Evolutionary conservation across 805 yeast genomes (phyloP).

Genomic region (Myxozyma kluyveri): DNA sequence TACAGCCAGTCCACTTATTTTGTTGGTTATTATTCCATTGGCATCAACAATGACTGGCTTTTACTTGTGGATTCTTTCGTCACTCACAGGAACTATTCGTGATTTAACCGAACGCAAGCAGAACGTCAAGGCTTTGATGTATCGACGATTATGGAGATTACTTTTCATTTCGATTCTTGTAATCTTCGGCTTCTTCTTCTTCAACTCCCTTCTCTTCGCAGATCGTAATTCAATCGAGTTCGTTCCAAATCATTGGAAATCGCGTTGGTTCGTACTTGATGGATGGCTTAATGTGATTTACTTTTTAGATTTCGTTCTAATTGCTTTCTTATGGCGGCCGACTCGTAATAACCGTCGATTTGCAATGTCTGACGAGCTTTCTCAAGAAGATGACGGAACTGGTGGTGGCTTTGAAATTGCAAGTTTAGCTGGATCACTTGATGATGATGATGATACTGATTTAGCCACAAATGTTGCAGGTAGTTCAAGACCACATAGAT

Average conservation of each 20-base stretch:
- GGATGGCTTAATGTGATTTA: conserved; percentile 95
- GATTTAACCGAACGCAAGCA: conserved; percentile 82
- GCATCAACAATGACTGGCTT: conserved; percentile 65
- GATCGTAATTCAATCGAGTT: conserved; percentile 73
- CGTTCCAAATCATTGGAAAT: conserved; percentile 87
- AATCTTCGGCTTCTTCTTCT: conserved; percentile 65
- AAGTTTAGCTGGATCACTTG: conserved; percentile 27
- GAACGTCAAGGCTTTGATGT: conserved; percentile 83
- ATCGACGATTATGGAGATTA: conserved; percentile 70
- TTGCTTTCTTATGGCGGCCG: conserved; percentile 96
- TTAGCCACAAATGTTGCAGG: neutral
- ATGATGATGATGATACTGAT: conserved; percentile 16
- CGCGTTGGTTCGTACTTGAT: conserved; percentile 80
- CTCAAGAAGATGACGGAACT: conserved; percentile 66
- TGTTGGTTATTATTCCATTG: conserved; percentile 68
- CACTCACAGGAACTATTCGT: conserved; percentile 71
- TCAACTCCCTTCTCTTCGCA: conserved; percentile 67
- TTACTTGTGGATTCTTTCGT: conserved; percentile 69
- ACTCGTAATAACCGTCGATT: conserved; percentile 91
- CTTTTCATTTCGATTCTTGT: conserved; percentile 70
- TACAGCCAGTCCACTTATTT: conserved; percentile 47
- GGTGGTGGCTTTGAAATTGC: conserved; percentile 62
- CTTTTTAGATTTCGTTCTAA: conserved; percentile 74
- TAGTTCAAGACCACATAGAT: neutral
- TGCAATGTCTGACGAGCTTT: conserved; percentile 87